These are phyloP conservation scores for Ophiostoma populinum DNA, from an alignment of 2,329 filamentous ascomycete species.

Conservation along the genomic window DNA sequence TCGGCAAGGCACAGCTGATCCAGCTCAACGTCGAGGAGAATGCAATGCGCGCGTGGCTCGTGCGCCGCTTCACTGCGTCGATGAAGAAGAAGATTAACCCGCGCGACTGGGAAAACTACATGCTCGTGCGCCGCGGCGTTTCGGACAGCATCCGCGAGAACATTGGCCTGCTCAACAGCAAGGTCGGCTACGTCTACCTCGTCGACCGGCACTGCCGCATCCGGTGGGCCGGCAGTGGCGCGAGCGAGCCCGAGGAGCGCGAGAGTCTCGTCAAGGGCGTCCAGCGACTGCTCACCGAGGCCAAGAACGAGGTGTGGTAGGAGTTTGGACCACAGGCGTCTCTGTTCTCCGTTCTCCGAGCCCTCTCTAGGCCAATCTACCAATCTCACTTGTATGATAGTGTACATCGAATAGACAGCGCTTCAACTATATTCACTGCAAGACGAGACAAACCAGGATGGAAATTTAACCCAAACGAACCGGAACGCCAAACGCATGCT, in stretches of 20 bases:
- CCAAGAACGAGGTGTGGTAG: constrained; percentile 4
- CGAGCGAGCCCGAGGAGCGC: constrained; percentile 46
- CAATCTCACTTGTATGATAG: no score
- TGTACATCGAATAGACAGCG: no score
- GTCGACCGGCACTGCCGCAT: constrained; percentile 78
- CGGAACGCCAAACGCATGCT: no score
- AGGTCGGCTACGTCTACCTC: constrained; percentile 87
- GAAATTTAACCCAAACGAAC: no score
- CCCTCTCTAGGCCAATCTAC: no score
- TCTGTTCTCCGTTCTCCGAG: neutral
- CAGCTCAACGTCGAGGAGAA: constrained; percentile 83
- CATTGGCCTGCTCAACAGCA: constrained; percentile 64
- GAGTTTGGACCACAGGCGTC: neutral
- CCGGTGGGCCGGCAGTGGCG: constrained; percentile 78
- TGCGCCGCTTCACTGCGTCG: constrained; percentile 37
- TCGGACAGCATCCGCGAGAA: constrained; percentile 43
- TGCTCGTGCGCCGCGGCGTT: constrained; percentile 40
- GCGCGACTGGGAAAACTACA: constrained; percentile 42
- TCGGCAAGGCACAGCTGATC: constrained; percentile 46
- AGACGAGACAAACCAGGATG: no score
- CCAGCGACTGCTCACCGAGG: constrained; percentile 33
- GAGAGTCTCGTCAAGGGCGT: constrained; percentile 49
- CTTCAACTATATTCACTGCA: no score
- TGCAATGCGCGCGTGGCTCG: constrained; percentile 41
- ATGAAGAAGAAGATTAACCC: constrained; percentile 31